phyloP scores from a whole-genome alignment of 176 grass and related monocot species.

The Eleusine coracana region DNA sequence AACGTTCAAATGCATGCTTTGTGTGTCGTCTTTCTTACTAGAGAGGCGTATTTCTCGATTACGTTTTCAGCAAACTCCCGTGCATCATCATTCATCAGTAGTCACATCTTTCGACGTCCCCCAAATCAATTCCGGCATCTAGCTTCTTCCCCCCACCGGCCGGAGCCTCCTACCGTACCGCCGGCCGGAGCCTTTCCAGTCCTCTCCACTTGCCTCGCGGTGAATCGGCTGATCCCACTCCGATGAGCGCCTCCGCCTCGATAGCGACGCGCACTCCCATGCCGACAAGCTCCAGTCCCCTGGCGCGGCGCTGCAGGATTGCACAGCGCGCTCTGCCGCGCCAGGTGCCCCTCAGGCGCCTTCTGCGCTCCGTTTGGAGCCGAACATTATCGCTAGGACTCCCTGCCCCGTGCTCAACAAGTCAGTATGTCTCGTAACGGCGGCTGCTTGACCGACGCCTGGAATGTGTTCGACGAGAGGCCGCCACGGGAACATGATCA shows the following conservation, averaged over 20 bases:
- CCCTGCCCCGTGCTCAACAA: neutral
- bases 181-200: neutral
- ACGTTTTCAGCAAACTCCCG: neutral
- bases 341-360: constrained; percentile 42
- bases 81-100: neutral
- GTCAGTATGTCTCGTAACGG: constrained; percentile 29
- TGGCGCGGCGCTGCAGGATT: constrained; percentile 30
- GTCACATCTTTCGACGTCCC: neutral
- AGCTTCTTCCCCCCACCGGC: neutral
- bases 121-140: neutral
- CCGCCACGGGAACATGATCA: constrained; percentile 45
- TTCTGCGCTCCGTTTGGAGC: constrained; percentile 24
- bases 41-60: rapidly evolving
- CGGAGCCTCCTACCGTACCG: neutral
- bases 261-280: neutral
- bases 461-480: constrained; percentile 53
- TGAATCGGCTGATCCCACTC: neutral
- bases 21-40: neutral
- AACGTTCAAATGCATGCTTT: too few species aligned
- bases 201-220: neutral
- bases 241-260: neutral
- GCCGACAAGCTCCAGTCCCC: constrained; percentile 21
- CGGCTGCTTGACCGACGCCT: constrained; percentile 15
- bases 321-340: constrained; percentile 24
- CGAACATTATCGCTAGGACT: neutral